phyloP scores from a whole-genome alignment of 352 stramenopile species.

The Pythium grandisporangium region DNA sequence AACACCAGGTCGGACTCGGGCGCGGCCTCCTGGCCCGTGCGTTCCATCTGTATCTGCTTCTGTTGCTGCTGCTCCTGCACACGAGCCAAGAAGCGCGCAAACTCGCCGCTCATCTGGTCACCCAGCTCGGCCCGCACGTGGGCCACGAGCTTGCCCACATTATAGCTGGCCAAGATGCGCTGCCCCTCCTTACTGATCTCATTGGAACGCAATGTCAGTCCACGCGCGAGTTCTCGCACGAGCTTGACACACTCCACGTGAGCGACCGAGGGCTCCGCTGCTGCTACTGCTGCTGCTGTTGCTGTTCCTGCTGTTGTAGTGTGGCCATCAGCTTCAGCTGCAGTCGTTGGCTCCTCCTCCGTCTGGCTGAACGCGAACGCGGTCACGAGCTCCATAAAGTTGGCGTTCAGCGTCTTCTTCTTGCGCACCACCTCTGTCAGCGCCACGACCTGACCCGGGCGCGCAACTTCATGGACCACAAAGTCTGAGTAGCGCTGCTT shows the following conservation, averaged over 20 bases:
- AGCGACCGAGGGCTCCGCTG: neutral
- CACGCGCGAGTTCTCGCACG: constrained; percentile 10
- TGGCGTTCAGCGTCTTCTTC: constrained; percentile 11
- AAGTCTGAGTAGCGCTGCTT: constrained; percentile 71
- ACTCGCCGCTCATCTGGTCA: constrained; percentile 58
- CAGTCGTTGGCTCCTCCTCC: neutral
- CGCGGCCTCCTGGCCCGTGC: constrained; percentile 20
- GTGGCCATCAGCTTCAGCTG: neutral
- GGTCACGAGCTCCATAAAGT: constrained; percentile 11
- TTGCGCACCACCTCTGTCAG: constrained; percentile 16
- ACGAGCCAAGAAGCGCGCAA: constrained; percentile 59
- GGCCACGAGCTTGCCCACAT: constrained; percentile 36
- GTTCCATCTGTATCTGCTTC: no score
- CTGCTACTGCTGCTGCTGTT: no score
- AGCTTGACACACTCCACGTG: constrained; percentile 2
- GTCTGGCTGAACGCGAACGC: constrained; percentile 5
- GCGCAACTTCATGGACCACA: constrained; percentile 45
- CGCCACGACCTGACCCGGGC: constrained; percentile 10
- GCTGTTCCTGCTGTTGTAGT: neutral
- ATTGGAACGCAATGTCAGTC: constrained; percentile 1
- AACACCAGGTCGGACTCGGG: constrained; percentile 43
- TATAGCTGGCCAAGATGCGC: constrained; percentile 30
- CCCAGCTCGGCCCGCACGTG: constrained; percentile 49
- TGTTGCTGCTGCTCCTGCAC: no score
- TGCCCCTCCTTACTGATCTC: constrained; percentile 7